Evolutionary conservation across 148 eudicot genomes (phyloP).

Genomic region (Camellia lanceoleosa): DNA sequence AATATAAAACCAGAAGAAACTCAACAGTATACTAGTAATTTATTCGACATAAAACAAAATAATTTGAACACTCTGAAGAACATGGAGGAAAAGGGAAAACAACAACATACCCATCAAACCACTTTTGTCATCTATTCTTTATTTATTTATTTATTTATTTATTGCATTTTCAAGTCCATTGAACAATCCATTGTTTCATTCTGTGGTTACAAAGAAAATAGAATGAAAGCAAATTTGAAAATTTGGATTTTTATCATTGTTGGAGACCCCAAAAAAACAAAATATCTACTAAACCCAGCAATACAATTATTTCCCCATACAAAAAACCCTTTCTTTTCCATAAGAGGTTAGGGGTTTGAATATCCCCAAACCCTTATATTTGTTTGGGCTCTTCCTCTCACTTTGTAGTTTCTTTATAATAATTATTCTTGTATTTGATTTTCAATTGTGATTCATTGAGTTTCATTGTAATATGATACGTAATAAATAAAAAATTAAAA

Average conservation of each 20-base stretch:
- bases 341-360: too few relatives aligned
- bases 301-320: background rate
- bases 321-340: too few relatives aligned
- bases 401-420: too few relatives aligned
- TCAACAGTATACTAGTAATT: background rate
- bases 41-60: background rate
- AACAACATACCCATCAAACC: background rate
- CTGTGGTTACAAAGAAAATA: background rate
- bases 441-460: too few relatives aligned
- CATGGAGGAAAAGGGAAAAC: background rate
- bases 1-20: conserved; percentile 5
- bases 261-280: background rate
- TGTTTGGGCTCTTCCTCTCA: too few relatives aligned
- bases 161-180: background rate
- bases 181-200: background rate
- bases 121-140: background rate
- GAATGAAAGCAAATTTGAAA: background rate
- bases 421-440: too few relatives aligned
- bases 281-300: background rate
- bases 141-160: background rate
- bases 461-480: too few relatives aligned
- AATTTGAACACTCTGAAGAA: background rate
- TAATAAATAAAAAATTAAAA: too few relatives aligned
- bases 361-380: too few relatives aligned
- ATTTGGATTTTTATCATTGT: background rate